phyloP scores from a whole-genome alignment of 2,329 filamentous ascomycete genomes.

The Dothistroma pini region DNA sequence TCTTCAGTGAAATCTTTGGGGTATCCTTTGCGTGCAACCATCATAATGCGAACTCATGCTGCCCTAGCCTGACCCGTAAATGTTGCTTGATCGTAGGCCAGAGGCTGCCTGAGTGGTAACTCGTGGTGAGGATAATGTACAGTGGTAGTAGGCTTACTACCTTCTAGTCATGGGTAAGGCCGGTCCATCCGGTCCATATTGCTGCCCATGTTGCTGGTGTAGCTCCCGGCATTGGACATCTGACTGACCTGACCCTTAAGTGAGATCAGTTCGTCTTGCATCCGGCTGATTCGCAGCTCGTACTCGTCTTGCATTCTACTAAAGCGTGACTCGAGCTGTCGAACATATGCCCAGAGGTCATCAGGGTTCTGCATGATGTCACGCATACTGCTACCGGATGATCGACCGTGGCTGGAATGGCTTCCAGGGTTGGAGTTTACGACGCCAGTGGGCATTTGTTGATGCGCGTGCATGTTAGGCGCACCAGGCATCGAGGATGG shows the following conservation, averaged over 20 bases:
- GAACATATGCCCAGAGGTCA: slow-evolving; percentile 69
- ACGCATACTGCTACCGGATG: slow-evolving; percentile 58
- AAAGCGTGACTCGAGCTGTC: slow-evolving; percentile 59
- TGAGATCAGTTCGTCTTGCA: slow-evolving; percentile 44
- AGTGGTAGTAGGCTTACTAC: slow-evolving; percentile 2
- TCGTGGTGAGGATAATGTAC: slow-evolving; percentile 16
- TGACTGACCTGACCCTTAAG: slow-evolving; percentile 30
- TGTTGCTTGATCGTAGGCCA: slow-evolving; percentile 22
- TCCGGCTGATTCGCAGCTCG: slow-evolving; percentile 41
- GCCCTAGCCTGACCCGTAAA: slow-evolving; percentile 17
- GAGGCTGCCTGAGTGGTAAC: slow-evolving; percentile 9
- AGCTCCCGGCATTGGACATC: slow-evolving; percentile 27
- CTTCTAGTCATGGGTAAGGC: slow-evolving; percentile 18
- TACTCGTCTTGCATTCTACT: slow-evolving; percentile 47
- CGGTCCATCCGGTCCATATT: slow-evolving; percentile 14
- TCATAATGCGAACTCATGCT: slow-evolving; percentile 9
- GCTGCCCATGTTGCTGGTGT: slow-evolving; percentile 29
- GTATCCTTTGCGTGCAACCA: slow-evolving; percentile 10
- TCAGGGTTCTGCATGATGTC: slow-evolving; percentile 59
- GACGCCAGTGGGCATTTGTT: slow-evolving; percentile 9
- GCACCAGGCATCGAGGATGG: slow-evolving; percentile 20
- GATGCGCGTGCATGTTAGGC: slow-evolving; percentile 41
- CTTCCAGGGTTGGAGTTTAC: slow-evolving; percentile 47
- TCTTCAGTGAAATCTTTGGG: slow-evolving; percentile 7
- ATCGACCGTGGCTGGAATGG: slow-evolving; percentile 51